Evolutionary conservation across 371 early-diverging fungal species (phyloP).

Genomic region (Rhizopus delemar): DNA sequence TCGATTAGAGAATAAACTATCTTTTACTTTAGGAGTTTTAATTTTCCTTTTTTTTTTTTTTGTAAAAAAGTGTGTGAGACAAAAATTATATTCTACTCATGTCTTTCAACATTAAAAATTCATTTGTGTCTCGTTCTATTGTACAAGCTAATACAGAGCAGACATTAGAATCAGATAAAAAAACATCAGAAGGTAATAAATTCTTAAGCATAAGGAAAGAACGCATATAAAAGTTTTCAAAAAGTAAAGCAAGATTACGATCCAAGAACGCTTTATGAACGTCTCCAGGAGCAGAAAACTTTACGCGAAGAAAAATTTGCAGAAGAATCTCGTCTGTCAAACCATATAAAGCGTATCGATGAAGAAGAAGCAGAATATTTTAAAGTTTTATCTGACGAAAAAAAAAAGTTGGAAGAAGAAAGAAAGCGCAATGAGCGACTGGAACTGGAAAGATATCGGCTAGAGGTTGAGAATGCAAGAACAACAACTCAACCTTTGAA

Average conservation of each 20-base stretch:
- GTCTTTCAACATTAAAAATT: slow-evolving; percentile 39
- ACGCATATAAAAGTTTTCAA: background rate
- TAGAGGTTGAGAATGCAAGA: slow-evolving; percentile 25
- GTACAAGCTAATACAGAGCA: slow-evolving; percentile 31
- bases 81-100: slow-evolving; percentile 6
- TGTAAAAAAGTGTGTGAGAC: background rate
- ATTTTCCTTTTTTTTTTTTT: too few relatives aligned
- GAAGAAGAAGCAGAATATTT: slow-evolving; percentile 79
- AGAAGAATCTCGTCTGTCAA: slow-evolving; percentile 70
- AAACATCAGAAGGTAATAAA: slow-evolving; percentile 11
- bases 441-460: slow-evolving; percentile 65
- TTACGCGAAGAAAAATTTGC: slow-evolving; percentile 69
- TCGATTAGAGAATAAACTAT: too few relatives aligned
- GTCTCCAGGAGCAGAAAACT: slow-evolving; percentile 72
- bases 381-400: slow-evolving; percentile 60
- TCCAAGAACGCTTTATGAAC: slow-evolving; percentile 79
- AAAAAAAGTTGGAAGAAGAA: slow-evolving; percentile 53
- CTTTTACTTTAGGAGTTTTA: too few relatives aligned
- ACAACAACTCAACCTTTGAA: slow-evolving; percentile 5
- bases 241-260: slow-evolving; percentile 58
- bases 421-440: slow-evolving; percentile 56
- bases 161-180: slow-evolving; percentile 15
- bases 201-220: slow-evolving; percentile 3
- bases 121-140: slow-evolving; percentile 42
- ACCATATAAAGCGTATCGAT: slow-evolving; percentile 73